Percentiles rank a stretch among this genome's conserved stretches.
phyloP scores from a whole-genome alignment of 768 basidiomycete species.

The Leccinum subtestaceum region DNA sequence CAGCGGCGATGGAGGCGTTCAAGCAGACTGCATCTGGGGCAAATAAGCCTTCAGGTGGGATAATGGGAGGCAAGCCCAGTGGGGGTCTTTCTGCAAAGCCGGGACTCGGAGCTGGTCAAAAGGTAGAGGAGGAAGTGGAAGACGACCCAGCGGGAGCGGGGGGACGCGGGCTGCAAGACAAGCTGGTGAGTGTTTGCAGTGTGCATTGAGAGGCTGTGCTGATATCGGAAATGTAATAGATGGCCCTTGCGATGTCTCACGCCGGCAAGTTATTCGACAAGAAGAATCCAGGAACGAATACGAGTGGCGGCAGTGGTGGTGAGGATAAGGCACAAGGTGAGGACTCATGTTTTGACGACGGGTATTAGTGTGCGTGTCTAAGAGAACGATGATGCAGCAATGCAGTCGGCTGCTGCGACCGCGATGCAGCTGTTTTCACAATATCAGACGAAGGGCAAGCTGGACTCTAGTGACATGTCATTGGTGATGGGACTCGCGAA shows the following conservation, averaged over 20 bases:
- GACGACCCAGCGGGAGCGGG: slow-evolving; percentile 7
- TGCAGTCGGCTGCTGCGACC: slow-evolving; percentile 31
- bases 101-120: background rate
- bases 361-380: background rate
- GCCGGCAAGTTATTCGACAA: slow-evolving; percentile 33
- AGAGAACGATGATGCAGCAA: slow-evolving; percentile 14
- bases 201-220: background rate
- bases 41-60: slow-evolving; percentile 19
- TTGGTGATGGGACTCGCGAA: slow-evolving; percentile 24
- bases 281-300: slow-evolving; percentile 24
- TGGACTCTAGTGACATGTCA: slow-evolving; percentile 32
- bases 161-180: slow-evolving; percentile 28
- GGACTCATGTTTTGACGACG: background rate
- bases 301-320: background rate
- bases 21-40: slow-evolving; percentile 24
- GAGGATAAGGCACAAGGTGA: slow-evolving; percentile 29
- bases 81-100: slow-evolving; percentile 2
- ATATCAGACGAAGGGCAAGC: slow-evolving; percentile 25
- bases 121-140: slow-evolving; percentile 3
- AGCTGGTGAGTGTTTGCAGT: slow-evolving; percentile 21
- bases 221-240: slow-evolving; percentile 11
- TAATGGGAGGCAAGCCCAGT: slow-evolving; percentile 5
- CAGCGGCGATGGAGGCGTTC: slow-evolving; percentile 32
- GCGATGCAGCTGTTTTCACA: slow-evolving; percentile 29
- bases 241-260: slow-evolving; percentile 32